Evolutionary conservation across 164 flowering plant genomes (phyloP).

Genomic region (Tetrastigma voinierianum): DNA sequence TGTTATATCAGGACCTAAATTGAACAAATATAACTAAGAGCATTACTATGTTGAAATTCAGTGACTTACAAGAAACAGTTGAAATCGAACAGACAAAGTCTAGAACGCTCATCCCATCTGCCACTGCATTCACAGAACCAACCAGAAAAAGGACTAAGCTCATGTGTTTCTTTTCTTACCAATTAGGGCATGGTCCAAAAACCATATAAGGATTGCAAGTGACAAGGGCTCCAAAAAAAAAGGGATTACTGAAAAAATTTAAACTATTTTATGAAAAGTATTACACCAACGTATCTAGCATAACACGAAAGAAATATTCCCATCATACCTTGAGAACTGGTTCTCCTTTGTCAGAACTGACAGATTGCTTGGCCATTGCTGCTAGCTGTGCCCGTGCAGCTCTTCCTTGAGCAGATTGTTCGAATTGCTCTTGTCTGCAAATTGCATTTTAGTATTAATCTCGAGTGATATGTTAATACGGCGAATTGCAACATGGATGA

Average conservation of each 20-base stretch:
- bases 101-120: conserved; percentile 53
- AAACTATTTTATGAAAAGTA: not conserved
- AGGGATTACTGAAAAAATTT: not conserved
- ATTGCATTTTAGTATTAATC: not conserved
- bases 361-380: conserved; percentile 62
- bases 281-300: no score
- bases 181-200: not conserved
- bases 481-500: no score
- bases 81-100: not conserved
- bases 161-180: not conserved
- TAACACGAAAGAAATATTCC: not conserved
- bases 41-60: not conserved
- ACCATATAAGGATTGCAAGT: not conserved
- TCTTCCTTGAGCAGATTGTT: conserved; percentile 82
- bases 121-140: conserved; percentile 66
- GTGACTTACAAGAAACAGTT: conserved; percentile 1
- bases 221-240: not conserved
- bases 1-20: no score
- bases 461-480: not conserved
- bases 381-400: conserved; percentile 85
- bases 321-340: conserved; percentile 73
- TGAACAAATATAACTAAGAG: not conserved
- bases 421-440: conserved; percentile 90
- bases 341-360: conserved; percentile 61
- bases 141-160: conserved; percentile 5